Base-by-base conservation (phyloP, 1,139 yeast genomes). In the Hyphopichia buzzinii region DNA sequence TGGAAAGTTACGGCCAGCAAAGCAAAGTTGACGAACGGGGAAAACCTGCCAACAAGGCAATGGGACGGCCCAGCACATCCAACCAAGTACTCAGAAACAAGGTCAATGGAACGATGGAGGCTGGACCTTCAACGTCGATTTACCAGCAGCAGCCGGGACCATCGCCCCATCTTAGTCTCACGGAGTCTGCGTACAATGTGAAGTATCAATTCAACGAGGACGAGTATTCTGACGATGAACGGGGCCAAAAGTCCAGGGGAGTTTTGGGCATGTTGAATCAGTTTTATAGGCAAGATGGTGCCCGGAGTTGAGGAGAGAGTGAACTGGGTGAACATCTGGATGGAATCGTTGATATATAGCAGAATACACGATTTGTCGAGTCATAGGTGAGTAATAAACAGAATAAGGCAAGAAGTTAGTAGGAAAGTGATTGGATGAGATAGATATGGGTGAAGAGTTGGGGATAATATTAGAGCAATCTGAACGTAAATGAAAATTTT, bases 231-330 rank as follows among this genome's bases (percentile, higher is more conserved):
- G 61, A 56, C 11, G 70, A 62, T 11, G 56, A 54, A 26, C 49
- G 47, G 40, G 59, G 67, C 8, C 48, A 55, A 26, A 60, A 55
- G 39, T 79, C 80, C 2, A 32, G 27, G 22, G 30, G 30, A 16
- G 95, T 89, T 3, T 63, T 89, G 36, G 95, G 95, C 1, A 71
- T 89, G 66, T 70, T 89, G 39, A 88, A 87, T 52, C 92, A 88
- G 55, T 84, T 87, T 45, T 88, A 88, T 54, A 83, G 77, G 49
- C 83, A 81, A 44, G 80, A 69, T 46, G 48, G 56, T 17, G 31
- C 22, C 13, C 14, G 30, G n/a, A n/a, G n/a, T n/a, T n/a, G n/a
- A n/a, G n/a, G n/a, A n/a, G n/a, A n/a, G n/a, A n/a, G n/a, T n/a
- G n/a, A n/a, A n/a, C n/a, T n/a, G n/a, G n/a, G n/a, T n/a, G n/a